Percentiles rank a stretch among this genome's conserved stretches.
phyloP scores from a whole-genome alignment of 768 basidiomycete species.

The Sistotremastrum suecicum region DNA sequence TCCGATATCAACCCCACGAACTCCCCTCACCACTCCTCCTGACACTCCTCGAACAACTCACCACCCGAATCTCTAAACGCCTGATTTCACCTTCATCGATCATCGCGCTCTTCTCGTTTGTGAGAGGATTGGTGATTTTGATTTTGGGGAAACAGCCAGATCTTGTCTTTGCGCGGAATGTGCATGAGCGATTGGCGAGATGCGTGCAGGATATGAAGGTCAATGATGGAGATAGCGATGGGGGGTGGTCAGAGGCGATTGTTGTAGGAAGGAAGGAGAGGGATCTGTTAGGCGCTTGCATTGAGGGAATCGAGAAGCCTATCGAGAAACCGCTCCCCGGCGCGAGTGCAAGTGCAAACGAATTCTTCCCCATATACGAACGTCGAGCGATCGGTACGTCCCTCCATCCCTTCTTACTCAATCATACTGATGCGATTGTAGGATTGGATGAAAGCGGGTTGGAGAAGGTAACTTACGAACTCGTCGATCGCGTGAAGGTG shows the following conservation, averaged over 20 bases:
- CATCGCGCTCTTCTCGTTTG: constrained; percentile 46
- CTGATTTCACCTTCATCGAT: constrained; percentile 44
- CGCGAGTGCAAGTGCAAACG: too few species aligned
- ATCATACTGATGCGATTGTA: neutral
- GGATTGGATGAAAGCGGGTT: constrained; percentile 13
- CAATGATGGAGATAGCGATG: too few species aligned
- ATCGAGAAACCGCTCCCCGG: too few species aligned
- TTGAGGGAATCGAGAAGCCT: too few species aligned
- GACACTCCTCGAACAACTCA: constrained; percentile 66
- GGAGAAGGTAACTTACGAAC: constrained; percentile 31
- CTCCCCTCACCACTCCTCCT: constrained; percentile 60
- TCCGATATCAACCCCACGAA: constrained; percentile 1
- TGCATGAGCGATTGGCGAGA: constrained; percentile 7
- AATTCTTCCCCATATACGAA: too few species aligned
- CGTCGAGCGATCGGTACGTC: too few species aligned
- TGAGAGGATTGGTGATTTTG: constrained; percentile 46
- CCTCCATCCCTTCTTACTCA: too few species aligned
- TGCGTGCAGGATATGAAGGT: too few species aligned
- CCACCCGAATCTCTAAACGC: constrained; percentile 46
- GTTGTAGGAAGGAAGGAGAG: too few species aligned
- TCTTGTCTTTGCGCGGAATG: constrained; percentile 21
- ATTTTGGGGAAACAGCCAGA: constrained; percentile 42
- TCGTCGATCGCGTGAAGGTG: constrained; percentile 54
- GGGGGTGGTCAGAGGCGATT: too few species aligned
- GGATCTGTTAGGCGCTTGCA: too few species aligned